Conservation (phyloP, 2,329 filamentous ascomycete species). For the Colletotrichum sp. region DNA sequence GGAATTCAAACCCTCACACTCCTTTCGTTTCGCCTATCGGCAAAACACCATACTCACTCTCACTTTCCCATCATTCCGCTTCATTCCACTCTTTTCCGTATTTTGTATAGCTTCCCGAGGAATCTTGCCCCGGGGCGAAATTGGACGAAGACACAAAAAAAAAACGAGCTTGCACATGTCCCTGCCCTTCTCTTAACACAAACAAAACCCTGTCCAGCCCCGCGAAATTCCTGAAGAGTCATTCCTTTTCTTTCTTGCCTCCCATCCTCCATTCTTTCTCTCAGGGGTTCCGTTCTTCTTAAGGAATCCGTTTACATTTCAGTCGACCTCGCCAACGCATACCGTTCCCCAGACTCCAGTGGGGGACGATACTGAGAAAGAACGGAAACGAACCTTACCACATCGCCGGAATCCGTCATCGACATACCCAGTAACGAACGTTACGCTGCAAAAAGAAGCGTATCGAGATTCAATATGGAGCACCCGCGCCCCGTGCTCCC, state of each 20-base stretch:
- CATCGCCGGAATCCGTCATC: slow-evolving; percentile 5
- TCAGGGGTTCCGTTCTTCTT: slow-evolving; percentile 14
- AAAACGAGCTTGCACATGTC: not conserved
- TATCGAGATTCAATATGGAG: slow-evolving; percentile 14
- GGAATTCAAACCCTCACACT: slow-evolving; percentile 7
- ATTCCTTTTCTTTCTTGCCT: slow-evolving; percentile 23
- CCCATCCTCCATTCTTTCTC: slow-evolving; percentile 20
- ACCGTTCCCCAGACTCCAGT: not conserved
- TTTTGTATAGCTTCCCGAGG: not conserved
- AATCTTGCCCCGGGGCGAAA: not conserved
- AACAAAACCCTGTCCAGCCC: slow-evolving; percentile 20
- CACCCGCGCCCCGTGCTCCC: slow-evolving; percentile 52
- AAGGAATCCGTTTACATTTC: slow-evolving; percentile 23
- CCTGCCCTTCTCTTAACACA: not conserved
- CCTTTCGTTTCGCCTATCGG: not conserved
- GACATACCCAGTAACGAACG: not conserved
- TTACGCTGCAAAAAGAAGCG: not conserved
- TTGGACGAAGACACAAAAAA: not conserved
- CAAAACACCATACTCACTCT: slow-evolving; percentile 6
- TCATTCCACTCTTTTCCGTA: slow-evolving; percentile 8
- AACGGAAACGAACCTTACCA: not conserved
- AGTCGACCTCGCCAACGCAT: slow-evolving; percentile 1
- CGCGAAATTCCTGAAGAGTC: slow-evolving; percentile 21
- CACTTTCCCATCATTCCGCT: slow-evolving; percentile 19
- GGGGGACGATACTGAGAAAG: not conserved